Evolutionary conservation across 2,329 filamentous ascomycete species (phyloP), one percentile per base, ranked within the genome.

Genomic region (Tympanopsis confertula): DNA sequence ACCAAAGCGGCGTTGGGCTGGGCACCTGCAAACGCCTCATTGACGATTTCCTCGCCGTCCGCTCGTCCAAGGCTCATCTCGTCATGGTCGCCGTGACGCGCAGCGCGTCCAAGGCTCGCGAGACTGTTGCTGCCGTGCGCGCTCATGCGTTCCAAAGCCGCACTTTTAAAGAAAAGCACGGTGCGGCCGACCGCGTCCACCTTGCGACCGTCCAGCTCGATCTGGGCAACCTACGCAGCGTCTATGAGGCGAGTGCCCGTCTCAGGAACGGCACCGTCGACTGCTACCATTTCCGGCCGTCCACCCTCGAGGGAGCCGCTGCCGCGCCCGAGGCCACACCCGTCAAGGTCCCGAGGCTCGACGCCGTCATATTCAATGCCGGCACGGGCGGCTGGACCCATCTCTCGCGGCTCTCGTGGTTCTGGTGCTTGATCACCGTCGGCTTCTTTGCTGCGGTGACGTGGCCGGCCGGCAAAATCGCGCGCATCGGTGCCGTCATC

Each of bases 81-180:
- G 73, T 86, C 47, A 69, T 95, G 39, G 76, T 95, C 44, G 78
- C 86, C 45, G 94, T 86, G 4, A 94, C 89, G 1, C 83, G 89
- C 45, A 81, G 79, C 50, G 55, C 68, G 32, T 62, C 66, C 43
- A 95, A 95, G 63, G 82, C 81, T 37, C 68, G 72, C 41, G 79
- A 82, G 41, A 91, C 88, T 3, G 69, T 85, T 45, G 56, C 62
- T 13, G 65, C 69, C 12, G 69, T 94, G 12, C 69, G 78, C 46
- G 55, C 59, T 20, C 75, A 94, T 56, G 7, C n/a, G 22, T 7
- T n/a, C 22, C 7, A n/a, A 7, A 10, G 22, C 22, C 7, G 22
- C 7, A n/a, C n/a, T n/a, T n/a, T n/a, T n/a, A n/a, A n/a, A n/a
- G n/a, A n/a, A n/a, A 7, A n/a, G 7, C 22, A 7, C 7, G 22